A percentile compares a stretch with the other conserved stretches of the same genome.
phyloP scores from a whole-genome alignment of 306 rosid species.

The Quercus cerris region DNA sequence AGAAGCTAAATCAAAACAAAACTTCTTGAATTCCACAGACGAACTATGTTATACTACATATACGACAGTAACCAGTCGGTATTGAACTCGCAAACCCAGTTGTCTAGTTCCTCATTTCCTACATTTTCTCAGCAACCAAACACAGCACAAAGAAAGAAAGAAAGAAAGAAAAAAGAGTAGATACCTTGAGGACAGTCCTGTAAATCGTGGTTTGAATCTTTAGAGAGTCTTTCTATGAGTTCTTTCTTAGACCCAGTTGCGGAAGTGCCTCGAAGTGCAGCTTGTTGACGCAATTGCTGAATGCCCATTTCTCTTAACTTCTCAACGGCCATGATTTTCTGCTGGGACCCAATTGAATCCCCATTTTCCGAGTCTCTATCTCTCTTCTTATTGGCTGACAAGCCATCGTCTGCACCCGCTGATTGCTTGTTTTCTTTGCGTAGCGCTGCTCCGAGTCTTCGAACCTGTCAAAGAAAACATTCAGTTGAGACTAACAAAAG shows the following conservation, averaged over 20 bases:
- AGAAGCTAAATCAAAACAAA: not conserved
- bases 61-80: not conserved
- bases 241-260: conserved; percentile 41
- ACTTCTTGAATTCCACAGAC: not conserved
- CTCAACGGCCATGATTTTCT: conserved; percentile 35
- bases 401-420: conserved; percentile 6
- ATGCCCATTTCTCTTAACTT: conserved; percentile 36
- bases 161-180: not conserved
- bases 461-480: conserved; percentile 40
- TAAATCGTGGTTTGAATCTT: conserved; percentile 19
- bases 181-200: conserved; percentile 31
- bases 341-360: conserved; percentile 15
- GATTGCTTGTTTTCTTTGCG: conserved; percentile 34
- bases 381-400: conserved; percentile 40
- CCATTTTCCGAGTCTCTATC: conserved; percentile 33
- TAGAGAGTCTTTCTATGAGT: conserved; percentile 37
- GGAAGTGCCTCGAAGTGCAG: conserved; percentile 34
- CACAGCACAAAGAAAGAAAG: not conserved
- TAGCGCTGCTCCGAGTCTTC: conserved; percentile 57
- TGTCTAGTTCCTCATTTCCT: not conserved
- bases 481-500: not conserved
- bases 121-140: conserved; percentile 16
- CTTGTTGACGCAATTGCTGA: conserved; percentile 40
- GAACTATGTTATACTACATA: not conserved
- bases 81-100: not conserved